Base-by-base conservation (phyloP, 2,329 filamentous ascomycete species). In the Ceratocystis eucalypticola region DNA sequence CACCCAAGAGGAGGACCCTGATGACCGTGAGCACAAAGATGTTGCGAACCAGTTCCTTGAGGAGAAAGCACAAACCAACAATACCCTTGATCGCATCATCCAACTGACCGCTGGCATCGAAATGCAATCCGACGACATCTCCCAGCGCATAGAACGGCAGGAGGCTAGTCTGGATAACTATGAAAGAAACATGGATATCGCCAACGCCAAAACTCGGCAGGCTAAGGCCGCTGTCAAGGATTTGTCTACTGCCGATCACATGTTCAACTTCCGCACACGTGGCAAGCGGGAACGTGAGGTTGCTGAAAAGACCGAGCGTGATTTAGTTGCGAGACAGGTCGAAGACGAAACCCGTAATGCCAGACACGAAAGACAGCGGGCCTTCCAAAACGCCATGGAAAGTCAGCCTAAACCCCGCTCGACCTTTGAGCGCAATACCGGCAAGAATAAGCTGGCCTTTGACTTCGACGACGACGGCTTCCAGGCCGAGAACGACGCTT, bases 141-240 rank as follows among this genome's bases (percentile, higher is more conserved):
- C 86, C 84, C 48, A 82, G 88, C 66, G 82, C 96, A 12, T 88
- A 87, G 65, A 84, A 82, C 15, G 62, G 37, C 91, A 96, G 74
- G 88, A 88, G 68, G 90, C 96, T 73, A 82, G 87, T 17, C 82
- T 96, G 66, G 84, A 92, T 73, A 90, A 92, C 72, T 89, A 88
- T 0, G 89, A 96, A 75, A 84, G 84, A 75, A 91, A 93, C 71
- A 80, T 96, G 67, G 90, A 96, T 71, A 80, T 89, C 70, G 88
- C 91, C 3, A 77, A 83, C n/a, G 87, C 87, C 69, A 86, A 91
- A 73, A 89, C 89, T 71, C 84, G 85, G 67, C 78, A 88, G 68
- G 89, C 89, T 0, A 86, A 91, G 71, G 89, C 92, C 70, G 88
- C 89, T 71, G 88, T 91, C 0, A 84, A 85, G 61, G 91, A 96